A percentile compares a stretch with the other conserved stretches of the same genome.
phyloP scores from a whole-genome alignment of 306 rosid species.

The Pyrus bretschneideri region DNA sequence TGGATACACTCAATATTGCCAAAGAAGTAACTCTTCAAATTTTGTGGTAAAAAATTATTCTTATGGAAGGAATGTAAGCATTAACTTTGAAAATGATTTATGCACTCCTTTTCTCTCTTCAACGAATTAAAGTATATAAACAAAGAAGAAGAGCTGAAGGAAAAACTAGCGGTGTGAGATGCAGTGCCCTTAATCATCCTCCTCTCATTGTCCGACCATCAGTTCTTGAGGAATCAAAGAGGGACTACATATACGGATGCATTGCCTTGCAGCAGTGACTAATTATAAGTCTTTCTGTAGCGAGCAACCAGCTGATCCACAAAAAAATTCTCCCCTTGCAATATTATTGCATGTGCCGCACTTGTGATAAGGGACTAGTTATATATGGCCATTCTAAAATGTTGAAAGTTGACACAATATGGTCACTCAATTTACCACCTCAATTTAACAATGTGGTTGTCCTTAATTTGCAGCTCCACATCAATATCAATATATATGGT shows the following conservation, averaged over 20 bases:
- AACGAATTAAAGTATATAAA: background rate
- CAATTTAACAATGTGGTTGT: background rate
- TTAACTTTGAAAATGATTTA: too few relatives aligned
- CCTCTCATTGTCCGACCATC: background rate
- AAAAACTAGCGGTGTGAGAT: background rate
- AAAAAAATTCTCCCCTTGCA: background rate
- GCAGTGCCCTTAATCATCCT: background rate
- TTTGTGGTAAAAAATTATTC: background rate
- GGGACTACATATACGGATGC: background rate
- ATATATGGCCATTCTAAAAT: background rate
- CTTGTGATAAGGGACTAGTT: background rate
- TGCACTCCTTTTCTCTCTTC: background rate
- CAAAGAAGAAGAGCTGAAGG: background rate
- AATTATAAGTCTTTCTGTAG: background rate
- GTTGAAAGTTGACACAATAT: background rate
- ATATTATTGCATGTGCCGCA: background rate
- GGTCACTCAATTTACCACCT: background rate
- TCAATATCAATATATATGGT: background rate
- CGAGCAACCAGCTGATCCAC: background rate
- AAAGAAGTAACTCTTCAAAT: background rate
- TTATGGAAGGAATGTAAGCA: background rate
- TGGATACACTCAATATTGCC: too few relatives aligned
- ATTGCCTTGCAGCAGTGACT: background rate
- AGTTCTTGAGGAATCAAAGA: background rate
- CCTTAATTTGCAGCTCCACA: conserved; percentile 8